Percentiles rank a stretch among this genome's conserved stretches.
Evolutionary conservation across 331 rosid genomes (phyloP).

Genomic region (Phaseolus coccineus): DNA sequence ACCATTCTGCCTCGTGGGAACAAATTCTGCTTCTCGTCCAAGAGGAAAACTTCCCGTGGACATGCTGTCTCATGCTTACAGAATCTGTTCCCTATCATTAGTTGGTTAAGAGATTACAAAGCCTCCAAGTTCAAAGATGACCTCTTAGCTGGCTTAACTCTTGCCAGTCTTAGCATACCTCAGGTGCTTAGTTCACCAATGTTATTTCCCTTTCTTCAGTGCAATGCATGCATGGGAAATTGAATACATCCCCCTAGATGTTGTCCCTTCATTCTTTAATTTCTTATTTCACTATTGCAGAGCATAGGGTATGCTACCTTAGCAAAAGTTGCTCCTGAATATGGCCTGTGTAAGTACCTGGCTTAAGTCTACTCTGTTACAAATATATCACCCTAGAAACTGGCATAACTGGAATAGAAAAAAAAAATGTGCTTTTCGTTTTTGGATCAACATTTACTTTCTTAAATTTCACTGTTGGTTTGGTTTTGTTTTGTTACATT

Average conservation of each 20-base stretch:
- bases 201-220: not conserved
- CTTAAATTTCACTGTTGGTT: conserved; percentile 15
- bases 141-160: conserved; percentile 83
- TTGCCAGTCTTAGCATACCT: conserved; percentile 90
- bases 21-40: conserved; percentile 42
- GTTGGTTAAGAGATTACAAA: conserved; percentile 69
- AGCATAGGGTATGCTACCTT: conserved; percentile 83
- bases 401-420: not conserved
- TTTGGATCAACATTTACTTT: not conserved
- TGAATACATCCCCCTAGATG: not conserved
- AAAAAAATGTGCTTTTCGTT: not conserved
- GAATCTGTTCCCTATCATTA: conserved; percentile 68
- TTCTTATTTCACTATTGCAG: conserved; percentile 52
- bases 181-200: conserved; percentile 57
- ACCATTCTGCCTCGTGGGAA: conserved; percentile 52
- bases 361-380: not conserved
- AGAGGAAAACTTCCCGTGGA: conserved; percentile 23
- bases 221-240: conserved; percentile 35
- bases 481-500: conserved; percentile 28
- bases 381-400: not conserved
- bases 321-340: conserved; percentile 61
- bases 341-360: conserved; percentile 73
- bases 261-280: conserved; percentile 2
- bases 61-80: conserved; percentile 46
- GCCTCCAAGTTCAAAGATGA: conserved; percentile 68